Conservation (phyloP, 2,329 filamentous ascomycete genomes). For the Fusarium sp. region DNA sequence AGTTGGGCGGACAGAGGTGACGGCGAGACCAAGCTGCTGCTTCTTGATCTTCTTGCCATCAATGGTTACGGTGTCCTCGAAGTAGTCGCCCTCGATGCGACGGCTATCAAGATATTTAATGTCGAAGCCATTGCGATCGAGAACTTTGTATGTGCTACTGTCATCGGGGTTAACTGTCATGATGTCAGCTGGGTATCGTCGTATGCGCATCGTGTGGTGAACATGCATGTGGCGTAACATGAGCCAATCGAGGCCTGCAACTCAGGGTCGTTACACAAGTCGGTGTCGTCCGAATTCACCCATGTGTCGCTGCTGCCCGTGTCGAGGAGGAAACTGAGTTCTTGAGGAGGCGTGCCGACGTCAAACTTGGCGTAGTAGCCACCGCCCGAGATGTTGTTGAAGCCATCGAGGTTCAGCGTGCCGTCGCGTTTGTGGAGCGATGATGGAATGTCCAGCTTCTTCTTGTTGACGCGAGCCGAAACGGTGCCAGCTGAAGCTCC, state of each 20-base stretch:
- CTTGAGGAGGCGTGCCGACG: conserved; percentile 70
- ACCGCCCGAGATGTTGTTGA: conserved; percentile 67
- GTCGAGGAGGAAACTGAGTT: conserved; percentile 67
- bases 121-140: conserved; percentile 60
- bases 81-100: conserved; percentile 67
- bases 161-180: conserved; percentile 53
- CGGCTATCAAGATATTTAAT: conserved; percentile 72
- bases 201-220: background rate
- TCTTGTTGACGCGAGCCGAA: conserved; percentile 36
- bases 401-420: conserved; percentile 50
- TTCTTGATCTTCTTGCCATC: conserved; percentile 59
- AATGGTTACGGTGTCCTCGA: conserved; percentile 67
- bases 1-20: conserved; percentile 59
- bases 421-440: conserved; percentile 41
- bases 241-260: conserved; percentile 52
- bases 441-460: conserved; percentile 15
- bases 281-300: conserved; percentile 69
- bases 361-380: conserved; percentile 68
- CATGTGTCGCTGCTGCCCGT: conserved; percentile 74
- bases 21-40: conserved; percentile 68
- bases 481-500: conserved; percentile 43
- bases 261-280: conserved; percentile 63
- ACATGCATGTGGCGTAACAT: conserved; percentile 54
- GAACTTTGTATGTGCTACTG: conserved; percentile 62
- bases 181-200: background rate